A percentile compares a stretch with the other conserved stretches of the same genome.
These are phyloP conservation scores for Solanum neorickii DNA, from an alignment of 257 asterid species.

Conservation along the genomic window DNA sequence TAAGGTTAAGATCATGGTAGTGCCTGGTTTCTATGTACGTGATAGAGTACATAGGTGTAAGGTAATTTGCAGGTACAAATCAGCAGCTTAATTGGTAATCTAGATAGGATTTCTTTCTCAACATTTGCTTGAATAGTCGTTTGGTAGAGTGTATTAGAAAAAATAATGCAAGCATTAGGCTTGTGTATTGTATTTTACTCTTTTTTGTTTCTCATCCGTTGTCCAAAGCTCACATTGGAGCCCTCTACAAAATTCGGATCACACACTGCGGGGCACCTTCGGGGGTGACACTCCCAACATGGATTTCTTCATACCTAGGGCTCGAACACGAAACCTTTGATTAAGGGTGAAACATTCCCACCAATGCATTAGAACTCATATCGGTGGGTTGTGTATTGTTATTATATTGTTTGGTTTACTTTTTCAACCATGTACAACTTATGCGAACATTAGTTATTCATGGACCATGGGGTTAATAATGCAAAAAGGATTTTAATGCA, in stretches of 20 bases:
- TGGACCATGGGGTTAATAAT: background rate
- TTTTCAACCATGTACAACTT: background rate
- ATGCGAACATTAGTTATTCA: background rate
- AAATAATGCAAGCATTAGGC: background rate
- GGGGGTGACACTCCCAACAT: too few relatives aligned
- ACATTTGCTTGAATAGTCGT: background rate
- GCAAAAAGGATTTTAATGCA: background rate
- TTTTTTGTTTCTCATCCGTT: too few relatives aligned
- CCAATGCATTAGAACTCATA: too few relatives aligned
- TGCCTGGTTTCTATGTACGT: constrained; percentile 83
- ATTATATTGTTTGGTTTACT: background rate
- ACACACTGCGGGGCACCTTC: too few relatives aligned
- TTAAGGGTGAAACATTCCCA: too few relatives aligned
- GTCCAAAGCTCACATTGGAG: too few relatives aligned
- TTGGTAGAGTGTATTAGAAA: background rate
- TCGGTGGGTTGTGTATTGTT: background rate
- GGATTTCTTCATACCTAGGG: too few relatives aligned
- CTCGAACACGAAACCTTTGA: too few relatives aligned
- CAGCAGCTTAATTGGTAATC: constrained; percentile 7
- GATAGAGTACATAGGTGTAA: constrained; percentile 67
- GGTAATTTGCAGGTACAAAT: constrained; percentile 69
- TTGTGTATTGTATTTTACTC: background rate
- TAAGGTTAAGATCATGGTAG: constrained; percentile 71
- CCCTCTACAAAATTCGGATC: too few relatives aligned
- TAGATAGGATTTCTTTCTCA: background rate